Evolutionary conservation across 1,284 basidiomycete species (phyloP).

Genomic region (Puccinia sorghi): DNA sequence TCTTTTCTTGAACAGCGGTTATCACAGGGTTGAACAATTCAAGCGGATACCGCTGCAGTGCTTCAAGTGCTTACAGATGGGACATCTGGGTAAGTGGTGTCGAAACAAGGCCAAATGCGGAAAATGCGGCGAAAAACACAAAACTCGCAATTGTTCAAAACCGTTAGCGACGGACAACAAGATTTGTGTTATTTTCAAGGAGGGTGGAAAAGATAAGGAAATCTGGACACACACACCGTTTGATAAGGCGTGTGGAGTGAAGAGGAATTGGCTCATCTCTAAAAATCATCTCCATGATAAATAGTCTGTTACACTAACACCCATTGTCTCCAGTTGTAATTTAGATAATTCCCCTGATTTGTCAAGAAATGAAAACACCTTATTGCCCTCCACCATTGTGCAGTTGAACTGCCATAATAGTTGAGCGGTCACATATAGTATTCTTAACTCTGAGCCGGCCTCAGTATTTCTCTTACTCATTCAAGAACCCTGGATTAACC

Average conservation of each 20-base stretch:
- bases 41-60: background rate
- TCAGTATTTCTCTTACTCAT: background rate
- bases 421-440: background rate
- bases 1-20: background rate
- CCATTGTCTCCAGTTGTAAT: background rate
- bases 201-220: background rate
- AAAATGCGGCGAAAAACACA: background rate
- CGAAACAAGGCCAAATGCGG: background rate
- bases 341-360: background rate
- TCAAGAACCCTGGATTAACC: background rate
- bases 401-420: slow-evolving; percentile 26
- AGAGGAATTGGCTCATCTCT: background rate
- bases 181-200: background rate
- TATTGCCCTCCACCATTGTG: background rate
- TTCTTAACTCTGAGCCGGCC: slow-evolving; percentile 2
- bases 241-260: slow-evolving; percentile 2
- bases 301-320: slow-evolving; percentile 19
- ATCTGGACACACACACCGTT: slow-evolving; percentile 3
- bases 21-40: background rate
- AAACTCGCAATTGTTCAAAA: background rate
- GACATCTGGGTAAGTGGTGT: slow-evolving; percentile 21
- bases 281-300: background rate
- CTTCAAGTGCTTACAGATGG: slow-evolving; percentile 12
- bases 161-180: background rate
- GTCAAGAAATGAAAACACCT: background rate